A percentile compares a stretch with the other conserved stretches of the same genome.
Conservation (phyloP, 306 rosid species). For the Corylus avellana region DNA sequence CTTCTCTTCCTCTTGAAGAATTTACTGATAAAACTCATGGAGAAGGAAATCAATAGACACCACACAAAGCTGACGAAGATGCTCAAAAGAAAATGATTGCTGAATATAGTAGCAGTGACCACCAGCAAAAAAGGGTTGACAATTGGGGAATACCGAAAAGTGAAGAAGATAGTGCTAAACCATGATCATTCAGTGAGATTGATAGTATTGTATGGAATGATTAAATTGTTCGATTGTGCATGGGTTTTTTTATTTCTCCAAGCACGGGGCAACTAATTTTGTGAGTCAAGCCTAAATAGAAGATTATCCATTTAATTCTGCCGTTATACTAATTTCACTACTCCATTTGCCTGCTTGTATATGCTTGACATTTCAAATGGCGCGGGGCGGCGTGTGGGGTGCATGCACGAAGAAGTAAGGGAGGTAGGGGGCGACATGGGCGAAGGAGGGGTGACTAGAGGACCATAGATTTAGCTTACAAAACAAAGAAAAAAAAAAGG, state of each 20-base stretch:
- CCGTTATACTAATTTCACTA: neutral
- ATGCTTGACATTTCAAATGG: neutral
- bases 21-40: conserved; percentile 16
- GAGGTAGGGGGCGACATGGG: too few relatives aligned
- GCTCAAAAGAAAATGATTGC: conserved; percentile 17
- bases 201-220: neutral
- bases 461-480: too few relatives aligned
- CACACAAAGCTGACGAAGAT: conserved; percentile 21
- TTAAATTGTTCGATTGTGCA: neutral
- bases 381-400: too few relatives aligned
- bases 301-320: neutral
- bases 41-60: conserved; percentile 1
- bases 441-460: too few relatives aligned
- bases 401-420: too few relatives aligned
- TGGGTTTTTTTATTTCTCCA: neutral
- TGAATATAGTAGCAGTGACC: conserved; percentile 30
- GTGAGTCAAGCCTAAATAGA: neutral
- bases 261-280: neutral
- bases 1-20: conserved; percentile 20
- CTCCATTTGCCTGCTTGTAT: neutral
- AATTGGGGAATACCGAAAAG: conserved; percentile 12
- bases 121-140: conserved; percentile 20
- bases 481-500: too few relatives aligned
- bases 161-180: conserved; percentile 21
- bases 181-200: conserved; percentile 15